Base-by-base conservation (phyloP, 1,284 basidiomycete genomes). In the Volvariella surrecta region DNA sequence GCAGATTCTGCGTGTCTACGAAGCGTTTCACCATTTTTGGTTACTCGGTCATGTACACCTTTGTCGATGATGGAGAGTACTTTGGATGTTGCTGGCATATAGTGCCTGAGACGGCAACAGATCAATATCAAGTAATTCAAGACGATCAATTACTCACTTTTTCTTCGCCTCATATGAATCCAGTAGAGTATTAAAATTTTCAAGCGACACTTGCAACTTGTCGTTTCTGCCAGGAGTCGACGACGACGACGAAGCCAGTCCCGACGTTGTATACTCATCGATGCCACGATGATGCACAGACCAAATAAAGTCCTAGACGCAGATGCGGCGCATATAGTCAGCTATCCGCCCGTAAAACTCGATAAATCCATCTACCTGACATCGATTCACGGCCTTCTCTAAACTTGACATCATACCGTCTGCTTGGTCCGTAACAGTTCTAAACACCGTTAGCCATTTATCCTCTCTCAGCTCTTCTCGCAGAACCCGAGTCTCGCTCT, bases 381-480 rank as follows among this genome's bases (percentile, higher is more conserved):
- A 91, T 52, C 86, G 76, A 51, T 81, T 81, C 37, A 94, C 80
- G 4, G 87, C 88, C 59, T 92, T 95, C 66, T 96, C 89, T 50
- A 98, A 63, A 55, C 89, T 91, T 20, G 82, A 79, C 90, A 98
- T 94, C 92, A 98, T 95, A 20, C 88, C 89, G 57, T 94, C 87
- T 24, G 92, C 92, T 61, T 97, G 93, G 49, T 89, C 82, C 10
- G 84, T 86, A 34, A 92, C 91, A 30, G 89, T 92, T 50, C 89
- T 74, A 61, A 97, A 97, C n/a, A 96, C 86, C 7, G 84, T 85
- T 54, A 97, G 72, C 85, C 91, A 96, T 57, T 91, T 93, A 62
- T 97, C 93, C 61, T 97, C 95, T 61, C 89, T 90, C 47, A 97
- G 70, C 60, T 98, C 94, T 56, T 90, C 88, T 50, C 86, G 72